Conservation (phyloP, 2,329 filamentous ascomycete species). For the Phymatotrichopsis omnivora region DNA sequence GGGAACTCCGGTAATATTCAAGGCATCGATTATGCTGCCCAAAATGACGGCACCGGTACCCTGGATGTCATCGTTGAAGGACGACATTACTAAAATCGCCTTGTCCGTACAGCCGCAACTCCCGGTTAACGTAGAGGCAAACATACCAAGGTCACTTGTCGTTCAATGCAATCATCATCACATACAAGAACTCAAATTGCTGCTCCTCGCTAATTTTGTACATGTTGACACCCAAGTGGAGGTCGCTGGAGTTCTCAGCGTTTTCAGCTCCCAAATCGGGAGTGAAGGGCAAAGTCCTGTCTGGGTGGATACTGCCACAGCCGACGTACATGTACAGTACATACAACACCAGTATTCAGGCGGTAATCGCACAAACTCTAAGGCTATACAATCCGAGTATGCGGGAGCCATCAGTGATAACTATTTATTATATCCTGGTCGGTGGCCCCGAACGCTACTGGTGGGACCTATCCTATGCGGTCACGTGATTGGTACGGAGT, state of each 20-base stretch:
- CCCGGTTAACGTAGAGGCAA: conserved; percentile 14
- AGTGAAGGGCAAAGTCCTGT: conserved; percentile 65
- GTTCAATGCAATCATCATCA: conserved; percentile 85
- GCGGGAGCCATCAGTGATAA: conserved; percentile 90
- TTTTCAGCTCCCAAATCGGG: conserved; percentile 55
- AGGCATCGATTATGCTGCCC: conserved; percentile 60
- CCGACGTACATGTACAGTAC: too few relatives aligned
- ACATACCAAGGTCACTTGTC: conserved; percentile 60
- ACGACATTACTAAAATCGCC: conserved; percentile 51
- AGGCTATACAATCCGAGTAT: conserved; percentile 88
- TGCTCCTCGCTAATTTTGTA: conserved; percentile 68
- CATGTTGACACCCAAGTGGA: conserved; percentile 83
- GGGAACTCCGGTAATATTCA: conserved; percentile 70
- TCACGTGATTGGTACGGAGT: too few relatives aligned
- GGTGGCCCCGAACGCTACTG: too few relatives aligned
- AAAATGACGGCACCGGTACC: conserved; percentile 93
- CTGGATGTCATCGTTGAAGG: conserved; percentile 97
- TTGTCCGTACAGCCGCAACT: background rate
- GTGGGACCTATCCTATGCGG: too few relatives aligned
- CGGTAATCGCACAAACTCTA: conserved; percentile 91
- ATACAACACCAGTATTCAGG: conserved; percentile 89
- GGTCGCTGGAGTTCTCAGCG: conserved; percentile 54
- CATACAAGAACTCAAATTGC: conserved; percentile 87
- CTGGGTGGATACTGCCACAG: conserved; percentile 86
- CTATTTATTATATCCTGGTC: too few relatives aligned